Conservation (phyloP, 2,329 filamentous ascomycete species). For the Rhinocladiella mackenziei region DNA sequence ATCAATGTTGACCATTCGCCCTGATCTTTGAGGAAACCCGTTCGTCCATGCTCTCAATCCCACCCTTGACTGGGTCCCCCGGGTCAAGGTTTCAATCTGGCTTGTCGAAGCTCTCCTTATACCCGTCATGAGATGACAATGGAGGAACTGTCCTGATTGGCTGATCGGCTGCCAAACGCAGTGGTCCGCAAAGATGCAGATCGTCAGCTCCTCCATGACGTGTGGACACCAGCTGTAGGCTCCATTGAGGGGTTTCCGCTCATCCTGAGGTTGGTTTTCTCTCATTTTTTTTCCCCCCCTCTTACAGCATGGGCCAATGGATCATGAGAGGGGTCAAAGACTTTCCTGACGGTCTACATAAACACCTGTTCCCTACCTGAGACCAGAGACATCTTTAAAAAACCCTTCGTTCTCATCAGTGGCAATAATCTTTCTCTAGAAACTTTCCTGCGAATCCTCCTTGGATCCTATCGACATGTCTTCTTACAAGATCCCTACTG, state of each 20-base stretch:
- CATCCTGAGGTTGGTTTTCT: slow-evolving; percentile 16
- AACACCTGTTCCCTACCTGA: slow-evolving; percentile 1
- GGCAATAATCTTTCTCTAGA: not conserved
- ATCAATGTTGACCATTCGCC: not conserved
- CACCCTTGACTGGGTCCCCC: not conserved
- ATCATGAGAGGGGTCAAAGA: slow-evolving; percentile 19
- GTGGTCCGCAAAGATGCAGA: slow-evolving; percentile 17
- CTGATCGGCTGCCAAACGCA: slow-evolving; percentile 9
- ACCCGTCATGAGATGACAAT: slow-evolving; percentile 26
- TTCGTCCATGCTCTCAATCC: slow-evolving; percentile 17
- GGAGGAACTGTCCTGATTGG: slow-evolving; percentile 1
- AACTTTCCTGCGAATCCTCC: not conserved
- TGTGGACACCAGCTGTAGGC: not conserved
- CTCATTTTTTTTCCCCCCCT: too few species aligned
- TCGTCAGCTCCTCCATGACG: too few species aligned
- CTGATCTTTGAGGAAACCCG: slow-evolving; percentile 7
- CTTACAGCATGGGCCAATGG: too few species aligned
- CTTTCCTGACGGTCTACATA: slow-evolving; percentile 18
- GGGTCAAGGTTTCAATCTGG: slow-evolving; percentile 1
- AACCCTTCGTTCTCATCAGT: not conserved
- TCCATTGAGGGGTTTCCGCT: slow-evolving; percentile 27
- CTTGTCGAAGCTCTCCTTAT: slow-evolving; percentile 22
- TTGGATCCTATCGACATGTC: slow-evolving; percentile 17
- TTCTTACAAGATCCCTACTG: slow-evolving; percentile 61
- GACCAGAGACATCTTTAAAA: not conserved